Evolutionary conservation across 345 rosid genomes (phyloP).

Genomic region (Populus euphratica): DNA sequence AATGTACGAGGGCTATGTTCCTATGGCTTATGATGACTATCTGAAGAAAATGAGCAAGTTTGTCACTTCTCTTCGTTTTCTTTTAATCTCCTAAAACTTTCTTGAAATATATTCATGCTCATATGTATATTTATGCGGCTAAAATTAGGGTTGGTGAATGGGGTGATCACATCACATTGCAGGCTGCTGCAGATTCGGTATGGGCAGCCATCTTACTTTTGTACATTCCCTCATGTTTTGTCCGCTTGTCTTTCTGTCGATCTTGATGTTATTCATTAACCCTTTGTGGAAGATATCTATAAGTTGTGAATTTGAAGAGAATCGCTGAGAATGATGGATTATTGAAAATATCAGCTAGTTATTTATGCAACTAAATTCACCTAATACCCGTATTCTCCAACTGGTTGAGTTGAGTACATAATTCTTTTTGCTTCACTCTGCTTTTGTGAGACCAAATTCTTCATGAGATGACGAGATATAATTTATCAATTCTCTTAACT

Average conservation of each 20-base stretch:
- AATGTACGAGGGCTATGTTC: conserved; percentile 50
- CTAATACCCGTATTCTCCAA: background rate
- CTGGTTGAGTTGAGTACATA: background rate
- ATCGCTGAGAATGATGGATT: background rate
- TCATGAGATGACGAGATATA: background rate
- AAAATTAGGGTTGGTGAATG: conserved; percentile 52
- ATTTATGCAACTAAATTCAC: background rate
- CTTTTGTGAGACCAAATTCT: background rate
- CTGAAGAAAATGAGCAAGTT: conserved; percentile 58
- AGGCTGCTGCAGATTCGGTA: conserved; percentile 71
- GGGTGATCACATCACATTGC: conserved; percentile 74
- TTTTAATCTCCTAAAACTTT: background rate
- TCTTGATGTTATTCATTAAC: background rate
- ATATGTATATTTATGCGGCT: background rate
- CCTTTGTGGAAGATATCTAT: background rate
- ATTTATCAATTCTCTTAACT: background rate
- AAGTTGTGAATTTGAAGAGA: background rate
- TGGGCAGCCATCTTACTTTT: background rate
- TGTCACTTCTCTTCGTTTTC: conserved; percentile 8
- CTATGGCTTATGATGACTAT: conserved; percentile 54
- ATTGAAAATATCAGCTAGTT: background rate
- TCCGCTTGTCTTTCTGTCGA: background rate
- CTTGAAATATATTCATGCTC: background rate
- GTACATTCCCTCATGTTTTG: background rate
- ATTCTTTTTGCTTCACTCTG: background rate